Conservation (phyloP, 1,284 basidiomycete species). For the Puccinia polysora region DNA sequence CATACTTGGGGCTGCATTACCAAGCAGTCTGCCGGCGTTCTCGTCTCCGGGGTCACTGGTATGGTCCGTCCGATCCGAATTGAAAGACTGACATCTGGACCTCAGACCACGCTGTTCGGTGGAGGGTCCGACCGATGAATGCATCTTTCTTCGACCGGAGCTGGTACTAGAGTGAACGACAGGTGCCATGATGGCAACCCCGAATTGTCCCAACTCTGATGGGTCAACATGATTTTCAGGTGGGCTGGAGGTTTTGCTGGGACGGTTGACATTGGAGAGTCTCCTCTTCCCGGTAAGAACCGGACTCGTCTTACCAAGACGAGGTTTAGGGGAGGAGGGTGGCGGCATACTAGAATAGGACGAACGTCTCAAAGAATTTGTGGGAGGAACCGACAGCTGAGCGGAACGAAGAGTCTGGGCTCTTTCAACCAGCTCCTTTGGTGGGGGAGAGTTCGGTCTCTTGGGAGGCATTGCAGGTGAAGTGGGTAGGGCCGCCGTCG, state of each 20-base stretch:
- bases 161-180: constrained; percentile 15
- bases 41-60: constrained; percentile 62
- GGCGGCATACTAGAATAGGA: constrained; percentile 43
- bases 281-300: constrained; percentile 6
- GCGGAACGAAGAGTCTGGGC: constrained; percentile 10
- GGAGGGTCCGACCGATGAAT: neutral
- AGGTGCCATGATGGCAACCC: constrained; percentile 18
- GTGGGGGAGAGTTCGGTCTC: constrained; percentile 39
- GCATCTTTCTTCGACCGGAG: constrained; percentile 2
- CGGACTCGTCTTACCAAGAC: neutral
- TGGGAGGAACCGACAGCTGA: constrained; percentile 10
- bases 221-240: constrained; percentile 7
- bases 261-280: neutral
- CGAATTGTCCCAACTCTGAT: constrained; percentile 24
- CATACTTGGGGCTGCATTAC: constrained; percentile 10
- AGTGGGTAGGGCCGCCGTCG: neutral
- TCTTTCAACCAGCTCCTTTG: constrained; percentile 29
- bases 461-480: constrained; percentile 4
- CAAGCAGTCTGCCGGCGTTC: neutral
- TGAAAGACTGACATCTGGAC: constrained; percentile 10
- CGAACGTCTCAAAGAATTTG: constrained; percentile 6
- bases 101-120: constrained; percentile 33
- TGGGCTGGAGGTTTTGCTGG: constrained; percentile 13
- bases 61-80: constrained; percentile 40
- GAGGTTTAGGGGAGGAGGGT: constrained; percentile 29